Evolutionary conservation across 345 rosid genomes (phyloP), one percentile per base, ranked within the genome.

Genomic region (Brassica nigra): DNA sequence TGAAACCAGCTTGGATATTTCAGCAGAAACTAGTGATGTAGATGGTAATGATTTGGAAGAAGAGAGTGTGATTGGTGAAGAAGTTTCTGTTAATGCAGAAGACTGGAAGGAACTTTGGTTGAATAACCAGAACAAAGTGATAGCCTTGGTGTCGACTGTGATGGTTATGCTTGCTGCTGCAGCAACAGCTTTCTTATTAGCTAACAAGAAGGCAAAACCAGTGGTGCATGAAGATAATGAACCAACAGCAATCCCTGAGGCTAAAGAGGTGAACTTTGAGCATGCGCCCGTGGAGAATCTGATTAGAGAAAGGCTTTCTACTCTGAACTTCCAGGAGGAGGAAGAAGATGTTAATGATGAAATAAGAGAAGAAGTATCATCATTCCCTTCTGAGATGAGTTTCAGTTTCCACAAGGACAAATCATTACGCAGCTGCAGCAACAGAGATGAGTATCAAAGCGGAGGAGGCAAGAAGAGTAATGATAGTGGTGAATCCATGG

Each of bases 401-500:
- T 87, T 93, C 83, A 87, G 94, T 80, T 88, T 62, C 76, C 16
- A 44, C 4, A 84, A 74, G 71, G 57, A 81, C 79, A 84, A 76
- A 65, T 81, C 88, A 52, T 77, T 76, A 28, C 81, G 76, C 30
- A 75, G 81, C 73, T 57, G 77, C 54, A 72, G 16, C 75, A 69
- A 73, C 42, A 73, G 42, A 66, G 74, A 58, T 33, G 73, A 66
- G 8, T 14, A 85, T 37, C 84, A 80, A 6, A 91, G 92, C 81
- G 75, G 78, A 8, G 66, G 68, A 12, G 70, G 84, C n/a, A 71
- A 6, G 28, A 81, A 64, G 77, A 81, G 80, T 62, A 66, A 70
- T 81, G 69, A 79, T 66, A 85, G 90, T 69, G 85, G 90, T 27
- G 79, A 90, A 79, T 90, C 93, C 8, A 78, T 86, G 72, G 95